Conservation (phyloP, 768 basidiomycete genomes). For the Asterophora lycoperdoides region DNA sequence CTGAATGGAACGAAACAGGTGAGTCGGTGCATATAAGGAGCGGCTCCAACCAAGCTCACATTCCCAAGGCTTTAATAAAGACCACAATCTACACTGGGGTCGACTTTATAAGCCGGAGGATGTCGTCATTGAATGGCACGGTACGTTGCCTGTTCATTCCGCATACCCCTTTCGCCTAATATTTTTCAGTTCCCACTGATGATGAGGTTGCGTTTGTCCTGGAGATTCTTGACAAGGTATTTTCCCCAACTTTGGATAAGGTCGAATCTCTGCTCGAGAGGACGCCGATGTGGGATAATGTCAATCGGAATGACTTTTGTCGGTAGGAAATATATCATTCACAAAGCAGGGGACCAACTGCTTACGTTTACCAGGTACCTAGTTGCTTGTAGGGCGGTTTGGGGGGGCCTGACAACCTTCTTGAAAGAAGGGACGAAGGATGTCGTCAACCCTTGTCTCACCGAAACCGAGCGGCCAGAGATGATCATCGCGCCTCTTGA, state of each 20-base stretch:
- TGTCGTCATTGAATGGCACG: conserved; percentile 86
- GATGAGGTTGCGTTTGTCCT: conserved; percentile 79
- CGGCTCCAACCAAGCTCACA: conserved; percentile 10
- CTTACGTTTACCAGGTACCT: conserved; percentile 43
- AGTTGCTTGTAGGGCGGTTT: conserved; percentile 67
- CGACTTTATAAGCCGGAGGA: conserved; percentile 72
- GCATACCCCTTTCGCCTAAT: conserved; percentile 8
- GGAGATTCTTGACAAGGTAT: conserved; percentile 69
- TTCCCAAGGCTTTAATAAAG: conserved; percentile 52
- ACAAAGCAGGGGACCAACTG: neutral
- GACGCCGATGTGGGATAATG: conserved; percentile 57
- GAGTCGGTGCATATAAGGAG: conserved; percentile 16
- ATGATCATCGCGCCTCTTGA: conserved; percentile 64
- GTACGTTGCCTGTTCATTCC: conserved; percentile 32
- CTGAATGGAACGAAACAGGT: conserved; percentile 79
- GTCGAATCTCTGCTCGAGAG: conserved; percentile 60
- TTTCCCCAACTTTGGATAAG: conserved; percentile 58
- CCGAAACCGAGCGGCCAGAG: conserved; percentile 65
- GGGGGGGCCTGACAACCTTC: conserved; percentile 74
- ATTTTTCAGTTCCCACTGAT: conserved; percentile 45
- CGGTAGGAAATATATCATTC: conserved; percentile 39
- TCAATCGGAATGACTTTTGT: conserved; percentile 79
- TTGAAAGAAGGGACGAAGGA: conserved; percentile 54
- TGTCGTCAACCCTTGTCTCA: conserved; percentile 52
- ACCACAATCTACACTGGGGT: conserved; percentile 75